Evolutionary conservation across 768 basidiomycete genomes (phyloP).

Genomic region (Pleurotus djamor): DNA sequence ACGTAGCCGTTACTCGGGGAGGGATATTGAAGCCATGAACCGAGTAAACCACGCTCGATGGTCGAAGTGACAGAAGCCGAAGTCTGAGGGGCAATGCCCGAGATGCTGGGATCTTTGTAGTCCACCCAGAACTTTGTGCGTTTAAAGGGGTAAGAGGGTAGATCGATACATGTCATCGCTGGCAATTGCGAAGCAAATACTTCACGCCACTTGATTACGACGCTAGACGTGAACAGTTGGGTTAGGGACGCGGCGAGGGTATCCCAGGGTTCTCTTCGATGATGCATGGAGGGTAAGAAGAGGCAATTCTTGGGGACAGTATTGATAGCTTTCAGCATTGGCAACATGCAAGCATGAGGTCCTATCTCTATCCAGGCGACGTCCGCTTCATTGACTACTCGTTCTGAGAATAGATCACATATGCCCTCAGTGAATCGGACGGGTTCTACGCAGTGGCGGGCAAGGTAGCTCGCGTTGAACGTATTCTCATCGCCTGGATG

Average conservation of each 20-base stretch:
- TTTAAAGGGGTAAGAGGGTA: slow-evolving; percentile 67
- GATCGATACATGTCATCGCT: slow-evolving; percentile 35
- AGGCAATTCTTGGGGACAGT: slow-evolving; percentile 25
- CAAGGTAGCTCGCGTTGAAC: slow-evolving; percentile 53
- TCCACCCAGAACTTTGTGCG: slow-evolving; percentile 55
- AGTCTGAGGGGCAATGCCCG: background rate
- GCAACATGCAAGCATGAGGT: slow-evolving; percentile 55
- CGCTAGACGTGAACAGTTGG: slow-evolving; percentile 41
- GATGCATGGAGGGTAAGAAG: slow-evolving; percentile 50
- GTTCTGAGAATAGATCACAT: slow-evolving; percentile 27
- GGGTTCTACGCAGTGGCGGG: slow-evolving; percentile 57
- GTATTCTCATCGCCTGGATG: slow-evolving; percentile 45
- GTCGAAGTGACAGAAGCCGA: background rate
- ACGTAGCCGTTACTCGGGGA: slow-evolving; percentile 27
- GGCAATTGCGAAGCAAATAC: slow-evolving; percentile 44
- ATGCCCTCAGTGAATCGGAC: slow-evolving; percentile 56
- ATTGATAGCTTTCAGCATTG: slow-evolving; percentile 51
- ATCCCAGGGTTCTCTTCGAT: slow-evolving; percentile 37
- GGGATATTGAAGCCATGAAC: slow-evolving; percentile 41
- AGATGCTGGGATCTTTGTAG: slow-evolving; percentile 27
- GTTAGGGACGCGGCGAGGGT: slow-evolving; percentile 45
- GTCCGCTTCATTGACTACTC: slow-evolving; percentile 20
- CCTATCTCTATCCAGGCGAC: slow-evolving; percentile 67
- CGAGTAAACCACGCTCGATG: slow-evolving; percentile 33
- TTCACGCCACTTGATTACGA: slow-evolving; percentile 51